Evolutionary conservation across 2,329 filamentous ascomycete genomes (phyloP), one percentile per base, ranked within the genome.

Genomic region (Aspergillus floridensis): DNA sequence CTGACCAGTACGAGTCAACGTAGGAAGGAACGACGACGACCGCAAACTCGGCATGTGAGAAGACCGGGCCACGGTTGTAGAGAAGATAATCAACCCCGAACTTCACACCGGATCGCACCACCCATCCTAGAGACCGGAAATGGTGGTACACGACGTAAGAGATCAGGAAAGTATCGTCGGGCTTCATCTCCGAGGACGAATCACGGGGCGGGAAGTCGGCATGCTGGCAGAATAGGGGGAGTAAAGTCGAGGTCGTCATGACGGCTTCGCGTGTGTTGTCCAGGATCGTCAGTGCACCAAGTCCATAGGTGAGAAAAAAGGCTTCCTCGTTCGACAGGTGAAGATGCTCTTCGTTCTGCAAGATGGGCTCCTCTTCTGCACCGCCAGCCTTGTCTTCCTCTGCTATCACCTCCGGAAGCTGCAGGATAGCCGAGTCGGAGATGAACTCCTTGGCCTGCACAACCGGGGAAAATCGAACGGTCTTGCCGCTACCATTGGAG

Each of bases 71-170:
- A 21, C 92, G 88, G 58, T 92, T 88, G 77, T 99, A 99, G 7
- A 99, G 84, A n/a, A 99, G 80, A 80, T 91, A 97, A 74, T 99
- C 95, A 10, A 92, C 90, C 22, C 91, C 91, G 68, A 99, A 99
- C 72, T 99, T 99, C 72, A 96, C 88, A 38, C 95, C 96, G 5
- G 90, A 87, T 14, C 96, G 88, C 0, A 96, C 89, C 1, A 97
- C 91, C 93, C 95, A 99, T 24, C 95, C 95, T 0, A 98, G 82
- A 0, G 92, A 96, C 41, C 95, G 89, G 78, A 96, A 99, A 73
- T 99, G 93, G 72, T 99, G 95, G 74, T 96, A 99, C 19, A 91
- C 91, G 12, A 87, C 87, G 70, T 98, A 99, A 59, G 91, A 88
- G 0, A 96, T 74, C 21, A 98, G 79, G 74, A 99, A 99, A 0